These are phyloP conservation scores for Penicillium sp. DNA, from an alignment of 2,329 filamentous ascomycete genomes.

Conservation along the genomic window DNA sequence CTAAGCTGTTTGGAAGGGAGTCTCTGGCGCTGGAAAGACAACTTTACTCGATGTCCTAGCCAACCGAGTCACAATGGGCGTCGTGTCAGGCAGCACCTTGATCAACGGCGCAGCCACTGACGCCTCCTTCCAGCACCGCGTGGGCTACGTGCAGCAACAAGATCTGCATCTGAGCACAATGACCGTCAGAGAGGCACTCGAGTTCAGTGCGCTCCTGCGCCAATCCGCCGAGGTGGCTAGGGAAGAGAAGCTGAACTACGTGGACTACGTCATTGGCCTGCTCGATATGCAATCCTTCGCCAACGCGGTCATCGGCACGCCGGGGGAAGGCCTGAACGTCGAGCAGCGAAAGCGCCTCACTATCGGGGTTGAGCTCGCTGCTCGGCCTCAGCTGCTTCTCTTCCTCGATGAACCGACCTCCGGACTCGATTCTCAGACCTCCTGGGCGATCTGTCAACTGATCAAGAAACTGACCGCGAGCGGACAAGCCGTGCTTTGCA, in stretches of 20 bases:
- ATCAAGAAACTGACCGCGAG: conserved; percentile 84
- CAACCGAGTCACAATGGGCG: conserved; percentile 81
- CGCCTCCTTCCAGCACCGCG: conserved; percentile 38
- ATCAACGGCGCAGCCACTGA: conserved; percentile 74
- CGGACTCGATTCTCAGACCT: conserved; percentile 86
- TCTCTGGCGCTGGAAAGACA: conserved; percentile 87
- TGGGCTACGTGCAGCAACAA: conserved; percentile 74
- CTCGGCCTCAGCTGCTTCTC: conserved; percentile 82
- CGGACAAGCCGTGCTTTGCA: conserved; percentile 87
- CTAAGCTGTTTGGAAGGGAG: conserved; percentile 53
- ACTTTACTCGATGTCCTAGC: conserved; percentile 86
- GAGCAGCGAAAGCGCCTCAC: conserved; percentile 75
- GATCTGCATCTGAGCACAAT: conserved; percentile 83
- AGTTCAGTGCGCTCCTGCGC: conserved; percentile 81
- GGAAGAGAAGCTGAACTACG: conserved; percentile 79
- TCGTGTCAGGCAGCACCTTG: conserved; percentile 83
- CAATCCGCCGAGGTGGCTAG: conserved; percentile 71
- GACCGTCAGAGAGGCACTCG: conserved; percentile 84
- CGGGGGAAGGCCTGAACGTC: conserved; percentile 72
- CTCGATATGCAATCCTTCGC: conserved; percentile 88
- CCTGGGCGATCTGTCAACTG: conserved; percentile 83
- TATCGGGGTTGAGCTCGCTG: conserved; percentile 90
- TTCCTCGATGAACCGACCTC: conserved; percentile 88
- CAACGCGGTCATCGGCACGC: conserved; percentile 84
- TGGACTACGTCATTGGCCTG: conserved; percentile 84